Base-by-base conservation (phyloP, 1,284 basidiomycete genomes). In the Marasmius oreades region DNA sequence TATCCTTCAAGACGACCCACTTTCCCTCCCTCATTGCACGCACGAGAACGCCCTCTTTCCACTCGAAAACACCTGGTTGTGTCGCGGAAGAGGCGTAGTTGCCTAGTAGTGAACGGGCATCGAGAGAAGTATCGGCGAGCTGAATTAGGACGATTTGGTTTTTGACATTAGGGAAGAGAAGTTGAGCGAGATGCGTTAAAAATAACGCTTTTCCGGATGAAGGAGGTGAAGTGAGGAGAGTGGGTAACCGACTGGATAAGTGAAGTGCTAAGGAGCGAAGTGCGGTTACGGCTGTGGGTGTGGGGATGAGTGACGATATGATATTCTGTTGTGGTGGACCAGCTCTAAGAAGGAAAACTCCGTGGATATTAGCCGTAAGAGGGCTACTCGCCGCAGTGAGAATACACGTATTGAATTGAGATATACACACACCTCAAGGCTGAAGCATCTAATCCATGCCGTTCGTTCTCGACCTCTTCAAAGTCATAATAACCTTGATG, bases 1-100 rank as follows among this genome's bases (percentile, higher is more conserved):
- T 86, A 66, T 98, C 94, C 67, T 97, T 90, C 45, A 99, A 82
- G 2, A 99, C 86, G 2, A 99, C 79, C 96, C 97, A 99, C 67
- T 88, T 86, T 12, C 97, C 97, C 62, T 92, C 86, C 43, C 86
- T 82, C 77, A 99, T 90, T 0, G 96, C 92, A 47, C 92, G 90
- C 5, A 96, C 88, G 46, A 99, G 78, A 0, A 95, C 90, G 11
- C 97, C 97, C 63, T 99, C 95, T 69, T 92, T 92, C 91, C 95
- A 99, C 66, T 96, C 93, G 64, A 99, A 99, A 0, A 87, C 87
- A 10, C 97, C 97, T 0, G 93, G 89, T 39, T 85, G 82, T 1
- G 83, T 88, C 0, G 90, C 79, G 0, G 95, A 98, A 1, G 96
- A 97, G 2, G 94, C 78, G 60, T 98, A 97, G 1, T 94, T 96